Evolutionary conservation across 2,329 filamentous ascomycete species (phyloP).

Genomic region (Lecanoromycetidae sp.): DNA sequence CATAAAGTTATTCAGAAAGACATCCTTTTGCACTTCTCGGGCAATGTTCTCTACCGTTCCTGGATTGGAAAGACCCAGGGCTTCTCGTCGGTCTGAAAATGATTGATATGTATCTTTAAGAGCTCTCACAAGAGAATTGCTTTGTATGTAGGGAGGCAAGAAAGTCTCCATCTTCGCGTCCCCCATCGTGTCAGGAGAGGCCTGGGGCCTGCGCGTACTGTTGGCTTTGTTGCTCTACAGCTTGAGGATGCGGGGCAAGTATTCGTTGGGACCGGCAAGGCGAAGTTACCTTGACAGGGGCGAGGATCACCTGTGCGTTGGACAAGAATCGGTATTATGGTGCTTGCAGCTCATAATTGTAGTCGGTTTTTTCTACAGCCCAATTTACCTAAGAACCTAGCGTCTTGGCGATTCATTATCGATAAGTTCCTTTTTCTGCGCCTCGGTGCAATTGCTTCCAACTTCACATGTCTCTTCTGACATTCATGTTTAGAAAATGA

Average conservation of each 20-base stretch:
- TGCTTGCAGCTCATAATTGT: background rate
- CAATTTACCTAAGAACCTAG: too few relatives aligned
- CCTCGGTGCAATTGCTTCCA: too few relatives aligned
- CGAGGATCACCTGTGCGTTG: too few relatives aligned
- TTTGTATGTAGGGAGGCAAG: constrained; percentile 48
- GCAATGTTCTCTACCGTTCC: constrained; percentile 82
- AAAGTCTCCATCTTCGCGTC: constrained; percentile 35
- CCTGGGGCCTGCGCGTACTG: background rate
- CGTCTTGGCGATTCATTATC: too few relatives aligned
- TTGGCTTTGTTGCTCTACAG: background rate
- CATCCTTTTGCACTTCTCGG: constrained; percentile 89
- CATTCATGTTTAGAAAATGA: too few relatives aligned
- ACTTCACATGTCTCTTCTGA: too few relatives aligned
- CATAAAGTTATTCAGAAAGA: constrained; percentile 91
- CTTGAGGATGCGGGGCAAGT: background rate
- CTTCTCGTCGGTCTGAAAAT: constrained; percentile 75
- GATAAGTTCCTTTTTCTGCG: too few relatives aligned
- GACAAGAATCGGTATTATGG: too few relatives aligned
- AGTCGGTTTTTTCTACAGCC: too few relatives aligned
- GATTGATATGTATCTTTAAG: constrained; percentile 66
- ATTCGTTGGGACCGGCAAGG: background rate
- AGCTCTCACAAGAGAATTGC: constrained; percentile 59
- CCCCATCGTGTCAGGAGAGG: constrained; percentile 25
- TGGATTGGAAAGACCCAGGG: constrained; percentile 81
- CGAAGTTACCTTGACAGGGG: too few relatives aligned